Base-by-base conservation (phyloP, 1,139 yeast species). In the Blastobotrys persicus region DNA sequence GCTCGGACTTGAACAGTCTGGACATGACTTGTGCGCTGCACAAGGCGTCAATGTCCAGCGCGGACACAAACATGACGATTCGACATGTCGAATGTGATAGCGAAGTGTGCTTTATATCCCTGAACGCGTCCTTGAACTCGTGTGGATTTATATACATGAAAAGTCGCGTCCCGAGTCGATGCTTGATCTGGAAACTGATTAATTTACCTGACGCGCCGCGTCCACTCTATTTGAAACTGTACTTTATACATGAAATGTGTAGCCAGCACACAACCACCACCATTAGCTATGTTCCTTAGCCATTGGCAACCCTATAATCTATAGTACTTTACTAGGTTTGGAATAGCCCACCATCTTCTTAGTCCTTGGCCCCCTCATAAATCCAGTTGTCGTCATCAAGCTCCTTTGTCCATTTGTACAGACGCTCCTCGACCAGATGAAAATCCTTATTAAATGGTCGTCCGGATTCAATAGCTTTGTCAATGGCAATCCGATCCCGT, bases 71-170 rank as follows among this genome's bases (percentile, higher is more conserved):
- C 19, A 94, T 82, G 38, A 89, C 91, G 51, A 92, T 72, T 60
- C 87, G 86, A 65, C 98, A 92, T 5, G 96, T 85, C 19, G 96
- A 84, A 65, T 89, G 96, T 7, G 95, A 84, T 47, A 88, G 53
- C 11, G 71, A 61, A n/a, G 63, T 51, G 31, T 49, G 47, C 47
- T 60, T 57, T 42, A 68, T 60, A 9, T 53, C 56, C 31, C 58
- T 58, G 55, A 64, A 68, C 41, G 64, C 63, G 41, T 54, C 51
- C 14, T 58, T 59, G 48, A 64, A 66, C 46, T 59, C 57, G 43
- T 59, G 60, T 43, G 68, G 65, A 47, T 56, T 54, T 40, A 67
- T 64, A 50, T 60, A 59, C 71, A 67, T 67, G 31, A 35, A 7
- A 40, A 9, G 11, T 23, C 46, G 46, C 44, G 44, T 31, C 18